Percentiles rank a stretch among this genome's conserved stretches.
These are phyloP conservation scores for Monosporascus sp. DNA, from an alignment of 2,329 filamentous ascomycete genomes.

Conservation along the genomic window DNA sequence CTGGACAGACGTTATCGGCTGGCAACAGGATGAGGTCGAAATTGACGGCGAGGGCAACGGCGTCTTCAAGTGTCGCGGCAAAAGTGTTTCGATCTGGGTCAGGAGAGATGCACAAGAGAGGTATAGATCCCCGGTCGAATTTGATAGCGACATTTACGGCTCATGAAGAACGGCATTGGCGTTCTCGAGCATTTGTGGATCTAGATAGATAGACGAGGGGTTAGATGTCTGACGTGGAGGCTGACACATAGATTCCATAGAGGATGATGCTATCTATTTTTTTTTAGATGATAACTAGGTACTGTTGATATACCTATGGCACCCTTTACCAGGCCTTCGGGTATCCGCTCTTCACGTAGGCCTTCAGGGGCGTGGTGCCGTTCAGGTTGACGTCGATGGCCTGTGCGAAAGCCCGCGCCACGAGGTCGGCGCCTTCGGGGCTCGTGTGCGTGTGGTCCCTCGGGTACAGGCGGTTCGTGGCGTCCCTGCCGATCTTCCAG, in stretches of 20 bases:
- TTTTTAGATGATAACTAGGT: too few species aligned
- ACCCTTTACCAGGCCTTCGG: neutral
- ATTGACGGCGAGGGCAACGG: conserved; percentile 60
- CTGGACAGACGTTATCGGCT: conserved; percentile 61
- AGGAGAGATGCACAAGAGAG: conserved; percentile 14
- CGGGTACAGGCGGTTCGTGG: conserved; percentile 47
- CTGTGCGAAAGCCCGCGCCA: conserved; percentile 53
- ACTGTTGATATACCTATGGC: too few species aligned
- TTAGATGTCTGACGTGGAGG: too few species aligned
- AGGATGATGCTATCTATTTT: too few species aligned
- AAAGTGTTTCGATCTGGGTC: conserved; percentile 15
- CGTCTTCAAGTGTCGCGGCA: conserved; percentile 44
- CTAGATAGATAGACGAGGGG: too few species aligned
- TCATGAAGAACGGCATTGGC: too few species aligned
- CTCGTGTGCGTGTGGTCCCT: conserved; percentile 60
- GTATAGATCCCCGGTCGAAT: conserved; percentile 7
- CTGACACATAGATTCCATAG: too few species aligned
- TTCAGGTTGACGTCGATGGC: conserved; percentile 27
- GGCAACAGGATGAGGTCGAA: conserved; percentile 48
- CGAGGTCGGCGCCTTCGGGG: conserved; percentile 45
- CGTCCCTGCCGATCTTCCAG: conserved; percentile 38
- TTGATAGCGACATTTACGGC: too few species aligned
- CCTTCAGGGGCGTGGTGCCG: conserved; percentile 16
- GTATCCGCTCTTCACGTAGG: conserved; percentile 8
- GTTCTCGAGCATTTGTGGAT: too few species aligned